Evolutionary conservation across 805 yeast species (phyloP), one percentile per base, ranked within the genome.

Genomic region (Priceomyces medius): DNA sequence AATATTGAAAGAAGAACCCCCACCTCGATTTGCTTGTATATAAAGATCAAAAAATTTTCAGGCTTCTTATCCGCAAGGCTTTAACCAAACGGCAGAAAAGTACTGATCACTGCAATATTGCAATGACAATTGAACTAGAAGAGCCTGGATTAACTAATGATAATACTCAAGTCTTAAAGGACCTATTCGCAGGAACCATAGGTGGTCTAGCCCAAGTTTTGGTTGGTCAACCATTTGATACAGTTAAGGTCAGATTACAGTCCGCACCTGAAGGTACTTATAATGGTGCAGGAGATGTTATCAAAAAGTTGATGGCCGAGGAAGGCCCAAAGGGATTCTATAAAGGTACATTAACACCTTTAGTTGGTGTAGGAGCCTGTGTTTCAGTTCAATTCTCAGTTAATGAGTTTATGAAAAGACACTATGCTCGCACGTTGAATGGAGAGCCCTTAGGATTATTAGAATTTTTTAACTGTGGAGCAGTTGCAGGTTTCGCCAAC

Each of bases 171-270:
- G 88, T 88, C 8, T 49, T 74, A 23, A 88, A 88, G 54, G 97
- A 90, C 61, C 76, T 89, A 37, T 65, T 86, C 41, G 95, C 95
- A 3, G 99, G 99, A 16, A 91, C 97, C 13, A 75, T 84, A 51
- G 98, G 98, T 43, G 99, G 99, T 40, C 80, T 93, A 20, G 91
- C 97, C 5, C 99, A 93, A 66, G 98, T 93, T 6, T 68, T 93
- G 24, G 86, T 85, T 10, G 99, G 99, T 18, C 98, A 93, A 64
- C 97, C 98, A 6, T 91, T 91, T 56, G 98, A 90, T 61, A 87
- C 96, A 7, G 87, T 93, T 34, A 91, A 91, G 65, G 98, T 93
- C 16, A 74, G 99, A 39, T 72, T 93, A 36, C 98, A 93, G 58
- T 83, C 95, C 2, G 88, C 90, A 1, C 81, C 89, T 2, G 81